phyloP scores from a whole-genome alignment of 2,329 filamentous ascomycete species.

The Hypoxylon sp. region DNA sequence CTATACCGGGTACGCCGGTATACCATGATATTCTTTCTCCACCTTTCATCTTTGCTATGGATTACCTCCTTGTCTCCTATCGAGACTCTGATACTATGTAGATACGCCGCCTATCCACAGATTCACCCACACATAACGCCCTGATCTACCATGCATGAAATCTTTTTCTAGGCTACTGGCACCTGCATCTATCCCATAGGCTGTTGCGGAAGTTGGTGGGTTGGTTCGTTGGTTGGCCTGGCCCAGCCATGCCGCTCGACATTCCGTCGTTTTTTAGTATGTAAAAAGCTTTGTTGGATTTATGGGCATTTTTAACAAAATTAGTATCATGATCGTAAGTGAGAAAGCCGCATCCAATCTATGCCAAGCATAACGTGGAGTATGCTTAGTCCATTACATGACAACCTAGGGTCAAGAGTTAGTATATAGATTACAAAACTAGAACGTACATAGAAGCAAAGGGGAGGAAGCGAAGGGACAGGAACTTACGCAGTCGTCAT shows the following conservation, averaged over 20 bases:
- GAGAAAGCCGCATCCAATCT: constrained; percentile 35
- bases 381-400: constrained; percentile 35
- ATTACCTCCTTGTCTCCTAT: constrained; percentile 10
- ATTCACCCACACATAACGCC: constrained; percentile 27
- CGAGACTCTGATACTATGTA: constrained; percentile 2
- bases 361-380: constrained; percentile 10
- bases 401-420: constrained; percentile 36
- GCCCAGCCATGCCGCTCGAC: constrained; percentile 9
- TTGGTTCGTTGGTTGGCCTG: not conserved
- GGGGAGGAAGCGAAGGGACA: not conserved
- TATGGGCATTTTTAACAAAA: constrained; percentile 32
- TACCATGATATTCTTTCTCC: not conserved
- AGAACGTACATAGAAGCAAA: not conserved
- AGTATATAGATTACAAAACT: constrained; percentile 2
- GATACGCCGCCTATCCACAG: constrained; percentile 3
- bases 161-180: not conserved
- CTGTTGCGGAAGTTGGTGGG: not conserved
- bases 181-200: constrained; percentile 15
- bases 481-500: constrained; percentile 88
- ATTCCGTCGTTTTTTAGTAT: constrained; percentile 1
- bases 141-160: constrained; percentile 32
- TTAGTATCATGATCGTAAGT: constrained; percentile 43
- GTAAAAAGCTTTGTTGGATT: constrained; percentile 21
- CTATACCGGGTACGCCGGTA: constrained; percentile 11
- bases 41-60: constrained; percentile 2